Percentiles rank a stretch among this genome's conserved stretches.
These are phyloP conservation scores for Luffa acutangula DNA, from an alignment of 306 rosid genomes.

Conservation along the genomic window DNA sequence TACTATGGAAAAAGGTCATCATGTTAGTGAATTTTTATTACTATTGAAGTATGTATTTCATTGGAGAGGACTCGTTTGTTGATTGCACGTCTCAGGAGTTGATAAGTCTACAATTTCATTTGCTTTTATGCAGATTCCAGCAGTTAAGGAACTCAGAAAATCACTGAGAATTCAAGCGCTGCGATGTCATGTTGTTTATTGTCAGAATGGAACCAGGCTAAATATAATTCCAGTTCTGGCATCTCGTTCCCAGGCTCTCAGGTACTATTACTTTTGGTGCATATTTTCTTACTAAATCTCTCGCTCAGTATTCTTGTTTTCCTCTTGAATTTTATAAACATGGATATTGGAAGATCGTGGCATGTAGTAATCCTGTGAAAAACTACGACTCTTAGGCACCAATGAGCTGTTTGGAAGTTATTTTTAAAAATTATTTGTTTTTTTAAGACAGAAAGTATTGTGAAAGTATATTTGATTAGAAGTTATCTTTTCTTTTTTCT, in stretches of 20 bases:
- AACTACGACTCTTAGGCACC: not conserved
- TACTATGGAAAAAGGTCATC: not conserved
- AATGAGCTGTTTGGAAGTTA: not conserved
- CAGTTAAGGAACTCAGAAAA: conserved; percentile 83
- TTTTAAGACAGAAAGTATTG: not conserved
- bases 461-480: not conserved
- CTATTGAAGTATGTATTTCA: not conserved
- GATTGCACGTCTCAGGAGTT: not conserved
- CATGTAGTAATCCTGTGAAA: not conserved
- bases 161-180: conserved; percentile 82
- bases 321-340: not conserved
- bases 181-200: conserved; percentile 90
- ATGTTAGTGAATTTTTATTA: not conserved
- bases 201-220: conserved; percentile 78
- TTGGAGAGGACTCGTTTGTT: not conserved
- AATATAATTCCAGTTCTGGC: conserved; percentile 91
- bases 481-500: not conserved
- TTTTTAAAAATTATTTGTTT: not conserved
- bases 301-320: not conserved
- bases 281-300: not conserved
- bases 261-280: conserved; percentile 36
- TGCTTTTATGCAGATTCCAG: conserved; percentile 45
- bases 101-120: not conserved
- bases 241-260: conserved; percentile 96
- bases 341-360: not conserved